Base-by-base conservation (phyloP, 2,329 filamentous ascomycete species). In the Fusarium algeriense region DNA sequence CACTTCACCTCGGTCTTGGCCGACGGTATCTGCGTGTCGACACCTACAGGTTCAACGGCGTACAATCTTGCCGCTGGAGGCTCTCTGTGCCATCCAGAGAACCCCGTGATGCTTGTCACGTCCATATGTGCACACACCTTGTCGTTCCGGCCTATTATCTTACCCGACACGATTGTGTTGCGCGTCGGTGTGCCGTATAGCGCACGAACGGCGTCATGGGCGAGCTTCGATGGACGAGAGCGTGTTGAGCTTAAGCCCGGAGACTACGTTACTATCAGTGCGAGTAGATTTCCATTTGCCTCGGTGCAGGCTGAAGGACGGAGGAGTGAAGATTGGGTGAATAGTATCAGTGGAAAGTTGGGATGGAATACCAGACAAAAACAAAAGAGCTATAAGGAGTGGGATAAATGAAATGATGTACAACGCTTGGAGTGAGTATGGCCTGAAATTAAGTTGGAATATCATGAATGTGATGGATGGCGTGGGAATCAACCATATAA, bases 31-130 rank as follows among this genome's bases (percentile, higher is more conserved):
- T 97, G 94, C 78, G 92, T 98, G 28, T 94, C 95, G 2, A 98
- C 95, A 9, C 96, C 95, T 0, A 98, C 96, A 0, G 96, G 95
- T 17, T 96, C 93, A 9, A 98, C 95, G 17, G 95, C 95, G 20
- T 98, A 98, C 83, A 98, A 97, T 78, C 90, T 98, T 23, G 95
- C 95, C 0, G 95, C 95, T 0, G 96, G 96, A n/a, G 95, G 95
- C 23, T 97, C 94, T 6, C 87, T 98, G 28, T 98, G 94, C 77
- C 95, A 98, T 79, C 95, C 95, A 0, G 96, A 98, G 75, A 98
- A 98, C 79, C 96, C 95, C 0, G 95, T 98, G 50, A 97, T 98
- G 81, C 89, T 98, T 4, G 90, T 98, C 9, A 97, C 95, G 1
- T 92, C 95, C 53, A 97, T 98, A 60, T 98, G 95, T 79, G 93